Base-by-base conservation (phyloP, 371 early-diverging fungal species). In the Umbelopsis sp. region DNA sequence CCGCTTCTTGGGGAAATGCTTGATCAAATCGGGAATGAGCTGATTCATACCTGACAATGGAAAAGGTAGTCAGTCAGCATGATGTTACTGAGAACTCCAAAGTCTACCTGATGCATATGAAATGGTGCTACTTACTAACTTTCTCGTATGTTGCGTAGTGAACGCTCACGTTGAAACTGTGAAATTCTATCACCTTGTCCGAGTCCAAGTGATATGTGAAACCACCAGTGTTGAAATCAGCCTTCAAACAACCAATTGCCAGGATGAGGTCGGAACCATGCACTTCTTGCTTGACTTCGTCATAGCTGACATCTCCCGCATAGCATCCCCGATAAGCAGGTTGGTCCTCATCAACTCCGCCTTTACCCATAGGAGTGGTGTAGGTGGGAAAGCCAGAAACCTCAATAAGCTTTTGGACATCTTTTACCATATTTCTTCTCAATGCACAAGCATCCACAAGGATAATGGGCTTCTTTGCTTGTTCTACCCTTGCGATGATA, bases 141-240 rank as follows among this genome's bases (percentile, higher is more conserved):
- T 70, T 70, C 18, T 76, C 72, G 63, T 77, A 84, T 3, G 67
- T 74, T 12, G 82, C 79, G 66, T 74, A 70, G 62, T 72, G 74
- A 18, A 81, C 75, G 16, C 22, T 73, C 11, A 77, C 75, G 44
- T 69, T 68, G 62, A 73, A 71, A 24, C 78, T 73, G 71, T 84
- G 78, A 44, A 84, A 69, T 3, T 76, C 70, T 51, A 84, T 80
- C 2, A 77, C 71, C 65, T 77, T 77, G 20, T 66, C 69, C 12
- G 50, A 69, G 22, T 75, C 80, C 35, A 77, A 45, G 20, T 66
- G 69, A 46, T 71, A 75, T 3, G 81, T 71, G 70, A 80, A 85
- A 24, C 79, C 80, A 63, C 83, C 87, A 7, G 84, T 85, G 65
- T 86, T 86, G 69, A 80, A 83, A 70, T 86, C 87, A 45, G 80